These are phyloP conservation scores for Macadamia integrifolia DNA, from an alignment of 164 flowering plant genomes.

Conservation along the genomic window DNA sequence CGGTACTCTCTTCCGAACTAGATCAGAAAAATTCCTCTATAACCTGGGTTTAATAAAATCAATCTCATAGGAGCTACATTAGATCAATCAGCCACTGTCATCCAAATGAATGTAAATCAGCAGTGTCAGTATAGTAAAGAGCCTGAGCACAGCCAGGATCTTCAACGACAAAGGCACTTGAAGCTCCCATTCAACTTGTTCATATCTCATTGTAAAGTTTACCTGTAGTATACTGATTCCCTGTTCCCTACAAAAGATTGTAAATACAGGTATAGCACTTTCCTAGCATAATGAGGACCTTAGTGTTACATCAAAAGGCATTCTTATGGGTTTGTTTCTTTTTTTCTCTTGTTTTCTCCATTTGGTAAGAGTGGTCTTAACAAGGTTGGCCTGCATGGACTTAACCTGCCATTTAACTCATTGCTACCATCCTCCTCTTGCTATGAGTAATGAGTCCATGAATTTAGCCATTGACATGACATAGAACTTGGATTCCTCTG, in stretches of 20 bases:
- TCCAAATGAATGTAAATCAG: conserved; percentile 11
- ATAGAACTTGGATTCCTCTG: no score
- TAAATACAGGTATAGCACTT: no score
- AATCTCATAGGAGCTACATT: conserved; percentile 31
- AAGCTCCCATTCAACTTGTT: not conserved
- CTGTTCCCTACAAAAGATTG: not conserved
- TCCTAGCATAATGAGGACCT: not conserved
- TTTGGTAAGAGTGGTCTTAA: no score
- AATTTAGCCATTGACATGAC: no score
- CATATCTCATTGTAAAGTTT: not conserved
- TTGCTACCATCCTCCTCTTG: no score
- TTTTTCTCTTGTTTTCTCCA: no score
- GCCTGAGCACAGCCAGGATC: not conserved
- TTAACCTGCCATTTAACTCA: no score
- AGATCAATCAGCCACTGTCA: not conserved
- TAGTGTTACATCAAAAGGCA: not conserved
- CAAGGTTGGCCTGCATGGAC: no score
- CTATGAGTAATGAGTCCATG: no score
- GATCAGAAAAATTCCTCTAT: conserved; percentile 78
- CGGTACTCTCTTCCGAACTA: conserved; percentile 58
- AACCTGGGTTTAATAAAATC: conserved; percentile 78
- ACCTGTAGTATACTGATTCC: not conserved
- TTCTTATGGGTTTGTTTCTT: no score
- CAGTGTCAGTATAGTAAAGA: not conserved
- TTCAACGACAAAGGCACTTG: not conserved